Percentiles rank a stretch among this genome's conserved stretches.
Conservation (phyloP, 257 asterid species). For the Asclepias syriaca region DNA sequence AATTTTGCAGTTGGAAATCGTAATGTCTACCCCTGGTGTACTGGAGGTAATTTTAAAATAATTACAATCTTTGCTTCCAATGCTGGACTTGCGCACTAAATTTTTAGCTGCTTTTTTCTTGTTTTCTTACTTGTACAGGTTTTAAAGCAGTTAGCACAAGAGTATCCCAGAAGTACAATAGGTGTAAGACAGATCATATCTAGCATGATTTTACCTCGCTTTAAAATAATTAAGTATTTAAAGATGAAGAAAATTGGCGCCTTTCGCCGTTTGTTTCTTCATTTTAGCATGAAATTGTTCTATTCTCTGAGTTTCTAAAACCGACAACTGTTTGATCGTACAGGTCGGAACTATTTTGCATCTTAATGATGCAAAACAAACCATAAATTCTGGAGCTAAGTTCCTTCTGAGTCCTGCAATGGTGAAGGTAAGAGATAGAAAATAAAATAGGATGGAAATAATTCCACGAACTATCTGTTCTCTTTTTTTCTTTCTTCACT, state of each 20-base stretch:
- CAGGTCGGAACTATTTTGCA: conserved; percentile 76
- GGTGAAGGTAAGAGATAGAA: conserved; percentile 45
- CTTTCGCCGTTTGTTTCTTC: background rate
- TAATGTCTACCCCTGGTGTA: conserved; percentile 68
- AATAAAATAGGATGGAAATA: background rate
- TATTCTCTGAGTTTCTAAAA: too few species aligned
- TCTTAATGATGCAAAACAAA: conserved; percentile 44
- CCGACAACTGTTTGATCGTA: conserved; percentile 8
- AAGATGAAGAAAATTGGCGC: background rate
- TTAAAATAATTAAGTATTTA: background rate
- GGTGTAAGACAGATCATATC: conserved; percentile 49
- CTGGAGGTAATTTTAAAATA: conserved; percentile 47
- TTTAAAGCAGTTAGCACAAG: conserved; percentile 42
- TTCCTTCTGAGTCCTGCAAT: conserved; percentile 81
- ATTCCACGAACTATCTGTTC: background rate
- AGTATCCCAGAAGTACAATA: conserved; percentile 55
- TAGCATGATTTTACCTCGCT: background rate
- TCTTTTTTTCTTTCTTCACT: background rate
- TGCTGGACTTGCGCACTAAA: background rate
- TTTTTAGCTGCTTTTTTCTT: conserved; percentile 6
- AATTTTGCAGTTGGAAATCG: conserved; percentile 65
- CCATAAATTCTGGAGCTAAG: conserved; percentile 65
- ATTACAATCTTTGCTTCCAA: conserved; percentile 1
- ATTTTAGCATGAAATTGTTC: background rate
- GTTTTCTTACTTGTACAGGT: conserved; percentile 33